Conservation (phyloP, 306 rosid genomes). For the Morella rubra region DNA sequence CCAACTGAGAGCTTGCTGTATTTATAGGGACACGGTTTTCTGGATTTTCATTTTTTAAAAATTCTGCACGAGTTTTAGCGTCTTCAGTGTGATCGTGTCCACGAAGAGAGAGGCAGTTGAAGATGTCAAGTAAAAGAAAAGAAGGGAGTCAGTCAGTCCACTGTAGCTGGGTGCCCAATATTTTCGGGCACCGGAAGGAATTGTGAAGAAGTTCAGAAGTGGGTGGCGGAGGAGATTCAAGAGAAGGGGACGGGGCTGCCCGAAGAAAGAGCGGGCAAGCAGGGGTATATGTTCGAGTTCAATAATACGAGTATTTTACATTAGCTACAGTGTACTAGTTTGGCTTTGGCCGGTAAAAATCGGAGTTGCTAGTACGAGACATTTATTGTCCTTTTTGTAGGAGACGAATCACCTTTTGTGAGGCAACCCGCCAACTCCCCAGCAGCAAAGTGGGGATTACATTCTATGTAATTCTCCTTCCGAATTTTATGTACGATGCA, state of each 20-base stretch:
- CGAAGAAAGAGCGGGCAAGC: constrained; percentile 28
- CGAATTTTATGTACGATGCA: too few relatives aligned
- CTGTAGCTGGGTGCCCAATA: constrained; percentile 34
- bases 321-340: too few relatives aligned
- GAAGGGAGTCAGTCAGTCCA: not conserved
- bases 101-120: constrained; percentile 17
- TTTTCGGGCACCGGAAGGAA: constrained; percentile 29
- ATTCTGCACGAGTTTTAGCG: not conserved
- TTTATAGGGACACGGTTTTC: constrained; percentile 31
- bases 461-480: too few relatives aligned
- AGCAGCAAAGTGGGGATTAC: too few relatives aligned
- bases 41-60: not conserved
- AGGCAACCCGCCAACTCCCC: too few relatives aligned
- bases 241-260: constrained; percentile 28
- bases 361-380: too few relatives aligned
- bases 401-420: too few relatives aligned
- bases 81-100: not conserved
- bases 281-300: not conserved
- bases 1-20: not conserved
- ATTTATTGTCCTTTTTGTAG: too few relatives aligned
- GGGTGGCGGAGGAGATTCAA: not conserved
- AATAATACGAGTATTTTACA: too few relatives aligned
- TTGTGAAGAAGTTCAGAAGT: not conserved
- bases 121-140: not conserved
- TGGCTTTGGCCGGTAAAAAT: too few relatives aligned